Percentiles rank a stretch among this genome's conserved stretches.
These are phyloP conservation scores for Arctostaphylos glauca DNA, from an alignment of 148 eudicot species.

Conservation along the genomic window DNA sequence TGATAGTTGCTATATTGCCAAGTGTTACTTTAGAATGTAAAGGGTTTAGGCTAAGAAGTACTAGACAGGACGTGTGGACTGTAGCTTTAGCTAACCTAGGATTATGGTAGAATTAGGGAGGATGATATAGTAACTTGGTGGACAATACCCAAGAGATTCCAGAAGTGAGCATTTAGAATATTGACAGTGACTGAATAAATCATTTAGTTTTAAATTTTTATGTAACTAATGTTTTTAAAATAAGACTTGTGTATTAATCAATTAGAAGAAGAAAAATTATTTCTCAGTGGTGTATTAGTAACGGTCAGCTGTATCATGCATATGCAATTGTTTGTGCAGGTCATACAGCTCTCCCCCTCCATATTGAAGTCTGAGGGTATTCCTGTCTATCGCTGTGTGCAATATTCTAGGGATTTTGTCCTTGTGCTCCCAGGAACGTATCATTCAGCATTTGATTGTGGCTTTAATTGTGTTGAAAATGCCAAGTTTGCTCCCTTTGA, in stretches of 20 bases:
- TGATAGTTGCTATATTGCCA: no score
- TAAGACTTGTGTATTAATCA: background rate
- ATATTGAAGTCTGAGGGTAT: constrained; percentile 52
- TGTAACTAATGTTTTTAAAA: background rate
- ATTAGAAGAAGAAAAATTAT: background rate
- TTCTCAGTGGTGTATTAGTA: background rate
- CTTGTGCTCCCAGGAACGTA: constrained; percentile 67
- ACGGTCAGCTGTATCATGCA: background rate
- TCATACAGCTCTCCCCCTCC: constrained; percentile 59
- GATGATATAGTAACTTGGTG: background rate
- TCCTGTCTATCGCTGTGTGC: constrained; percentile 74
- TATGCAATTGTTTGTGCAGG: constrained; percentile 35
- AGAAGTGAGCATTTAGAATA: background rate
- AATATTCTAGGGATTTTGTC: constrained; percentile 59
- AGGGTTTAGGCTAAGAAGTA: background rate
- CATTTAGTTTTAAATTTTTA: background rate
- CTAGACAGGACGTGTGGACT: background rate
- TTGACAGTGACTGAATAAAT: background rate
- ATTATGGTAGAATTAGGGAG: background rate
- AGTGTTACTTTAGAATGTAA: no score
- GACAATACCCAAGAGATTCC: background rate
- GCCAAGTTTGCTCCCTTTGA: constrained; percentile 67
- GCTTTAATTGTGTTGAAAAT: constrained; percentile 61
- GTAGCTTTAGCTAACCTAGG: background rate
- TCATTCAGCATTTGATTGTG: constrained; percentile 67